Percentiles rank a stretch among this genome's conserved stretches.
These are phyloP conservation scores for Termitomyces sp. DNA, from an alignment of 768 basidiomycete genomes.

Conservation along the genomic window DNA sequence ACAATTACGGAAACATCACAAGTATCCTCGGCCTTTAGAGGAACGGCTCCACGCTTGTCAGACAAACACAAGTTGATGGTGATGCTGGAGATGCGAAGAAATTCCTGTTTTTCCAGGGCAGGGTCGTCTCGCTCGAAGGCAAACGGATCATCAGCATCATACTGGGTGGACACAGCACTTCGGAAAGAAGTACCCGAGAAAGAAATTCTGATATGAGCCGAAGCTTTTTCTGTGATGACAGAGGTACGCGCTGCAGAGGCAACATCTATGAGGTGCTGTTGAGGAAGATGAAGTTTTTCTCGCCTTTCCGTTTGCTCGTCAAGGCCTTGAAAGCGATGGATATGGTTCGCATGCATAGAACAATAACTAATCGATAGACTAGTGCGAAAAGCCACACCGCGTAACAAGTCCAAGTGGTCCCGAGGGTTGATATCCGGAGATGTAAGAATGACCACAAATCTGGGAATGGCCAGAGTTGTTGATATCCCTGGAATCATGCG, in stretches of 20 bases:
- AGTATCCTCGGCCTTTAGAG: constrained; percentile 26
- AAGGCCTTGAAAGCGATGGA: constrained; percentile 28
- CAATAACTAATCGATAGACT: constrained; percentile 52
- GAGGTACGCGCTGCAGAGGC: constrained; percentile 33
- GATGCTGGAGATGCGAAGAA: constrained; percentile 33
- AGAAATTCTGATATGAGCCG: constrained; percentile 36
- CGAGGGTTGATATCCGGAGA: constrained; percentile 77
- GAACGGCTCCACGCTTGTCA: constrained; percentile 16
- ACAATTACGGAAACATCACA: constrained; percentile 44
- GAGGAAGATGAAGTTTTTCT: constrained; percentile 46
- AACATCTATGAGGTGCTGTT: constrained; percentile 43
- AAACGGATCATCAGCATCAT: constrained; percentile 61
- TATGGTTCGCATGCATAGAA: constrained; percentile 35
- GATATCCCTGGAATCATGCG: constrained; percentile 50
- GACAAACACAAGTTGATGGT: constrained; percentile 22
- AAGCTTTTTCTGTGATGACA: constrained; percentile 25
- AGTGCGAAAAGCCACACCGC: constrained; percentile 61
- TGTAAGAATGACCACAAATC: constrained; percentile 63
- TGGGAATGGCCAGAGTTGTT: constrained; percentile 50
- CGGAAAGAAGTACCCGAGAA: constrained; percentile 48
- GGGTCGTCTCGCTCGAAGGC: constrained; percentile 49
- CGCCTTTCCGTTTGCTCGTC: constrained; percentile 38
- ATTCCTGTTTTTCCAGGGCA: constrained; percentile 33
- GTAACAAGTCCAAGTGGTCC: constrained; percentile 56
- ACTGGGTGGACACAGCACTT: constrained; percentile 59